A percentile compares a stretch with the other conserved stretches of the same genome.
Conservation (phyloP, 2,329 filamentous ascomycete species). For the Aspergillus quadrilineatus region DNA sequence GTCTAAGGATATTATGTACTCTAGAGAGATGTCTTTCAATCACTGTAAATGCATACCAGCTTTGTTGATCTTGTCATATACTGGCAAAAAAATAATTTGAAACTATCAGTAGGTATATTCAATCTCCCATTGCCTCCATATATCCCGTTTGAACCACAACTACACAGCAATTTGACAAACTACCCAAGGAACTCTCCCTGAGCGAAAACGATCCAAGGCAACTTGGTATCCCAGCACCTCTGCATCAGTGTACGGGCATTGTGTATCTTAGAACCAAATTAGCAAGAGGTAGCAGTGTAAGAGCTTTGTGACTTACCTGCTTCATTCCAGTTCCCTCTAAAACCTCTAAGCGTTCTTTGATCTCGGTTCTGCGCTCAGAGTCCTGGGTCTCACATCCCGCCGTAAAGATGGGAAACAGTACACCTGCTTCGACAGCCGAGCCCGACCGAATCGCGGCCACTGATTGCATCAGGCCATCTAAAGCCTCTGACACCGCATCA, state of each 20-base stretch:
- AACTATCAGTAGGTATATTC: neutral
- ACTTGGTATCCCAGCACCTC: conserved; percentile 38
- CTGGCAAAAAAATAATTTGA: no score
- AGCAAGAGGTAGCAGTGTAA: neutral
- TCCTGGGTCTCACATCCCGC: conserved; percentile 72
- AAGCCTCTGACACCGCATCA: conserved; percentile 61
- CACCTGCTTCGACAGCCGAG: conserved; percentile 70
- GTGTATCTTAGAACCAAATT: conserved; percentile 32
- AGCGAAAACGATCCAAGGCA: conserved; percentile 42
- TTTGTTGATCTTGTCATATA: no score
- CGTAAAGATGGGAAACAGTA: conserved; percentile 79
- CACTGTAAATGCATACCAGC: neutral
- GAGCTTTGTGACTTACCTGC: conserved; percentile 54
- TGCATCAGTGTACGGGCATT: conserved; percentile 43
- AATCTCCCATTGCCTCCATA: neutral
- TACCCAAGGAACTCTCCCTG: conserved; percentile 43
- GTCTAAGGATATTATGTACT: no score
- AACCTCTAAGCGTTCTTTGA: conserved; percentile 64
- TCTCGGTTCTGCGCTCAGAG: conserved; percentile 55
- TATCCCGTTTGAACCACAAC: neutral
- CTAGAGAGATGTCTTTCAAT: neutral
- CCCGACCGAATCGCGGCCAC: conserved; percentile 63
- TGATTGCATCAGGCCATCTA: conserved; percentile 62
- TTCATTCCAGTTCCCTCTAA: conserved; percentile 74
- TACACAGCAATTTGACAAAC: neutral